Evolutionary conservation across 495 filamentous ascomycete species (phyloP).

Genomic region (Aspergillus cavernicola): DNA sequence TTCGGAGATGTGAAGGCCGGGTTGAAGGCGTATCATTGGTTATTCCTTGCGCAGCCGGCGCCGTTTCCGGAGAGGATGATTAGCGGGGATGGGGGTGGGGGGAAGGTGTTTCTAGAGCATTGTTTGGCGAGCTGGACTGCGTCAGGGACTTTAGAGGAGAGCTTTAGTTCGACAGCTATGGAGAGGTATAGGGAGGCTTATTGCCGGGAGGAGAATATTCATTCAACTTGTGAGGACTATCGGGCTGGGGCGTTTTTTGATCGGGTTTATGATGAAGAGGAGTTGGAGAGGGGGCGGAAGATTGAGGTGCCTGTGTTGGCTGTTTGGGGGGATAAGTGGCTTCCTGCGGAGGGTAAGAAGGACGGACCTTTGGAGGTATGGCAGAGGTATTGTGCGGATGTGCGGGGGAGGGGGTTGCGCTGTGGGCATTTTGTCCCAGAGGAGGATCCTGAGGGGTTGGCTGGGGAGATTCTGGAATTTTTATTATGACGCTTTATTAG

Average conservation of each 20-base stretch:
- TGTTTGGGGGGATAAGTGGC: neutral
- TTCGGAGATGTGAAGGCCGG: neutral
- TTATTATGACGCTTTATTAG: neutral
- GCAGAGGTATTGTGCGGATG: neutral
- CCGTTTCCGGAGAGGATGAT: constrained; percentile 1
- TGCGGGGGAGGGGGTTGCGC: neutral
- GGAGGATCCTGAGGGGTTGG: neutral
- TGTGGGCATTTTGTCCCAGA: constrained; percentile 3
- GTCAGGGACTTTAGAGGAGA: no score
- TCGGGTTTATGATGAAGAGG: constrained; percentile 1
- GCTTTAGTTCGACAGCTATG: no score
- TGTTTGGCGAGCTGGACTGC: neutral
- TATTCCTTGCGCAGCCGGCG: neutral
- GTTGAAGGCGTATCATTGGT: constrained; percentile 1
- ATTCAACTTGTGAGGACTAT: neutral
- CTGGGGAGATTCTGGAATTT: neutral
- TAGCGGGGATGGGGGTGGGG: neutral
- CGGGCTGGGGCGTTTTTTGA: neutral
- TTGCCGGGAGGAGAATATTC: neutral
- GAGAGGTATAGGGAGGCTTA: no score
- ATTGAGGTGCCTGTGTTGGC: neutral
- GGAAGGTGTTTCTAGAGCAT: neutral
- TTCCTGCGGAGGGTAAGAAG: neutral
- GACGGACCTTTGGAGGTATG: neutral
- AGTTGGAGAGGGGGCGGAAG: neutral